phyloP scores from a whole-genome alignment of 495 filamentous ascomycete genomes.

The Neurospora sp. region DNA sequence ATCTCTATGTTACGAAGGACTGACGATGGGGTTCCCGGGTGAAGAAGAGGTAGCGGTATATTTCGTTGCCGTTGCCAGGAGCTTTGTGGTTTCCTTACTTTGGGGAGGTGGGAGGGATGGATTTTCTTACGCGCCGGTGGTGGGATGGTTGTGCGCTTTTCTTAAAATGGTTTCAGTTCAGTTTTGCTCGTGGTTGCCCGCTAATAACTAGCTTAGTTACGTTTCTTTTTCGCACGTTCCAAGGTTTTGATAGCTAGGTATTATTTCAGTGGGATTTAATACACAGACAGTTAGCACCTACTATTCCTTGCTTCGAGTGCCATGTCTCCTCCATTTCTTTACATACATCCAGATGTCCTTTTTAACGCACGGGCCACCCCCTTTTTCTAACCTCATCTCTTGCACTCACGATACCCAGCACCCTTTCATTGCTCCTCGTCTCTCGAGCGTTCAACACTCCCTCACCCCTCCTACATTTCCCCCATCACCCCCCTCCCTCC shows the following conservation, averaged over 20 bases:
- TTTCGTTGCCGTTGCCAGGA: background rate
- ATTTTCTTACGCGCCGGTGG: background rate
- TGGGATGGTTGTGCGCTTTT: background rate
- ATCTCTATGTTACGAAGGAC: slow-evolving; percentile 31
- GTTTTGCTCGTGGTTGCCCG: background rate
- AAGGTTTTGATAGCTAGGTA: background rate
- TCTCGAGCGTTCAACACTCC: background rate
- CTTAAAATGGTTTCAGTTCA: background rate
- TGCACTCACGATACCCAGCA: background rate
- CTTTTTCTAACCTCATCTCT: background rate
- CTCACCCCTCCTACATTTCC: background rate
- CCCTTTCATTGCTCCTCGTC: background rate
- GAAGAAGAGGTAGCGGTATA: background rate
- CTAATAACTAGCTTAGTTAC: background rate
- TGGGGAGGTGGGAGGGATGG: background rate
- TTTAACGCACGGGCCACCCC: background rate
- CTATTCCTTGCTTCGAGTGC: background rate
- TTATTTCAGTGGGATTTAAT: background rate
- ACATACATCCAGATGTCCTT: background rate
- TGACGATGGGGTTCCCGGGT: slow-evolving; percentile 1
- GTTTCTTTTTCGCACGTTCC: background rate
- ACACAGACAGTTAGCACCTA: background rate
- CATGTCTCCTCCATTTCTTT: background rate
- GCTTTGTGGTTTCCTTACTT: background rate
- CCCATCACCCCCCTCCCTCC: background rate